These are phyloP conservation scores for Ramularia endophylla DNA, from an alignment of 2,329 filamentous ascomycete genomes.

Conservation along the genomic window DNA sequence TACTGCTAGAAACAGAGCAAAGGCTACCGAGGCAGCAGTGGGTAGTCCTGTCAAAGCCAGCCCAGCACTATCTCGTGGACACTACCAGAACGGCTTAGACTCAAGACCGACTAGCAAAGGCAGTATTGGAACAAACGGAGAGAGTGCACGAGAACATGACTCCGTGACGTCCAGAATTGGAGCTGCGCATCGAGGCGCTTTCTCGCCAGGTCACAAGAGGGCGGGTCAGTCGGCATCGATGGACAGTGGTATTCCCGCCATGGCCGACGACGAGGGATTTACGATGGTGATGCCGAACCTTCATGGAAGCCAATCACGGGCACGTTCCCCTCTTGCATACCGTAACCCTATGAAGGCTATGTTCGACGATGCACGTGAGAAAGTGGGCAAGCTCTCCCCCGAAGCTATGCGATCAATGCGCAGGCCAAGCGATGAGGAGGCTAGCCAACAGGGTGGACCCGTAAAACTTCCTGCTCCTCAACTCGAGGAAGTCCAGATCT, in stretches of 20 bases:
- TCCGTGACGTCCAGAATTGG: conserved; percentile 40
- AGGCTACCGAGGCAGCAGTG: conserved; percentile 9
- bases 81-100: conserved; percentile 13
- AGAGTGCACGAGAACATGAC: conserved; percentile 37
- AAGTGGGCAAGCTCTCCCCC: conserved; percentile 19
- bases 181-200: conserved; percentile 24
- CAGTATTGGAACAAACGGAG: conserved; percentile 19
- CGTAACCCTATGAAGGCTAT: conserved; percentile 29
- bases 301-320: conserved; percentile 17
- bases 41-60: conserved; percentile 28
- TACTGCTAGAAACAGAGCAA: conserved; percentile 23
- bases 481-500: conserved; percentile 44
- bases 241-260: conserved; percentile 33
- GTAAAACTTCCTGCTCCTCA: conserved; percentile 23
- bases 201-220: conserved; percentile 31
- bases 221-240: conserved; percentile 35
- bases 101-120: conserved; percentile 31
- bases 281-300: conserved; percentile 46
- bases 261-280: conserved; percentile 42
- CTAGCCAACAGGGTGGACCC: conserved; percentile 15
- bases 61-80: conserved; percentile 17
- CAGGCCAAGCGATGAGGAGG: conserved; percentile 7
- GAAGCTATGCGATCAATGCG: conserved; percentile 16
- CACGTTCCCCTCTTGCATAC: conserved; percentile 25
- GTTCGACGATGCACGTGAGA: conserved; percentile 28